Evolutionary conservation across 169 alveolate species (phyloP).

Genomic region (Plasmodium gallinaceum): DNA sequence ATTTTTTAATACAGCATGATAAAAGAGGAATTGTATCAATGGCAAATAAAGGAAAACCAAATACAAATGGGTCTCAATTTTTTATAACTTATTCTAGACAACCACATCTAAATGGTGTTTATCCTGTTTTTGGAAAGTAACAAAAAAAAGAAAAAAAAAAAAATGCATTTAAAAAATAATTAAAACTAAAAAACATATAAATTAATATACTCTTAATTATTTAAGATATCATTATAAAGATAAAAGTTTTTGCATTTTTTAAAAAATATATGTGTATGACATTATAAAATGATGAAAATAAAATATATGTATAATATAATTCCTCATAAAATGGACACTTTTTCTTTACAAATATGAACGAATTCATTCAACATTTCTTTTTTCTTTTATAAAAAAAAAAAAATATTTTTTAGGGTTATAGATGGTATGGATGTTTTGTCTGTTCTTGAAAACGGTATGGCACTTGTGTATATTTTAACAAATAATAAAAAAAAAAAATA

Average conservation of each 20-base stretch:
- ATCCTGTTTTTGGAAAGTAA: slow-evolving; percentile 93
- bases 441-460: slow-evolving; percentile 88
- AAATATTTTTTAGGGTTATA: slow-evolving; percentile 87
- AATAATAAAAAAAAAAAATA: slow-evolving; percentile 5
- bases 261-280: neutral
- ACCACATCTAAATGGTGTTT: slow-evolving; percentile 93
- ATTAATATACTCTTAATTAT: neutral
- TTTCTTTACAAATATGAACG: no score
- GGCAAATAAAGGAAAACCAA: slow-evolving; percentile 93
- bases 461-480: neutral
- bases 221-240: neutral
- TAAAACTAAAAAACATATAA: neutral
- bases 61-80: slow-evolving; percentile 95
- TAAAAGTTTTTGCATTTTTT: neutral
- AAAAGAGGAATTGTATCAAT: slow-evolving; percentile 92
- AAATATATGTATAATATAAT: neutral
- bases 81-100: slow-evolving; percentile 93
- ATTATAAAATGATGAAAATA: neutral
- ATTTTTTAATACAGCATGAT: slow-evolving; percentile 86
- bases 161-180: neutral
- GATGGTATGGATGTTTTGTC: slow-evolving; percentile 94
- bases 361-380: neutral
- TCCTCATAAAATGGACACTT: neutral
- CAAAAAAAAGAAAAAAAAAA: slow-evolving; percentile 23
- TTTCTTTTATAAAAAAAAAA: slow-evolving; percentile 1